phyloP scores from a whole-genome alignment of 192 early-diverging fungal species.

The Gryganskiella cystojenkinii region DNA sequence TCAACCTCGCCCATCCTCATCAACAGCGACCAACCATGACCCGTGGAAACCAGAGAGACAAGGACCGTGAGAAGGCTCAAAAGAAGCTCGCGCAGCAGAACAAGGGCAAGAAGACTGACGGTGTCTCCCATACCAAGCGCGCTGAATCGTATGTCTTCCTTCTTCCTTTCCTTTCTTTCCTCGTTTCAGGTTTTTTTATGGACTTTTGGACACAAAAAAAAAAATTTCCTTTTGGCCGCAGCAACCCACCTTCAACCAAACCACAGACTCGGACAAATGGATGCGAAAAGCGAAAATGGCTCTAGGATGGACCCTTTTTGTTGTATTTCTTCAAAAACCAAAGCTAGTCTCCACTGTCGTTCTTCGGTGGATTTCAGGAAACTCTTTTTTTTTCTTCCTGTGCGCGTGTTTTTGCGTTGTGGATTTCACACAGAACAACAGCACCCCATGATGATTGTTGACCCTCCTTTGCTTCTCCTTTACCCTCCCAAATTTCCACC shows the following conservation, averaged over 20 bases:
- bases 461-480: not conserved
- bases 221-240: not conserved
- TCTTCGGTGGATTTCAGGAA: too few species aligned
- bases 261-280: too few species aligned
- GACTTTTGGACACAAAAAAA: not conserved
- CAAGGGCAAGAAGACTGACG: conserved; percentile 38
- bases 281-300: too few species aligned
- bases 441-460: not conserved
- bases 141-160: not conserved
- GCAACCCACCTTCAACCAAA: not conserved
- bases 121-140: not conserved
- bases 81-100: conserved; percentile 38
- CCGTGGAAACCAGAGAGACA: conserved; percentile 48
- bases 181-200: not conserved
- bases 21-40: too few species aligned
- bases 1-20: not conserved
- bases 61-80: conserved; percentile 48
- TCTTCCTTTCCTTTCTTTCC: not conserved
- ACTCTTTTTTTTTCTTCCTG: not conserved
- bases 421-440: not conserved
- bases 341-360: too few species aligned
- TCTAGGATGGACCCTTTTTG: too few species aligned
- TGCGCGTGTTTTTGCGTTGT: not conserved
- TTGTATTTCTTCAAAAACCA: too few species aligned
- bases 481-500: not conserved